phyloP scores from a whole-genome alignment of 148 eudicot species.

The Vaccinium macrocarpon region DNA sequence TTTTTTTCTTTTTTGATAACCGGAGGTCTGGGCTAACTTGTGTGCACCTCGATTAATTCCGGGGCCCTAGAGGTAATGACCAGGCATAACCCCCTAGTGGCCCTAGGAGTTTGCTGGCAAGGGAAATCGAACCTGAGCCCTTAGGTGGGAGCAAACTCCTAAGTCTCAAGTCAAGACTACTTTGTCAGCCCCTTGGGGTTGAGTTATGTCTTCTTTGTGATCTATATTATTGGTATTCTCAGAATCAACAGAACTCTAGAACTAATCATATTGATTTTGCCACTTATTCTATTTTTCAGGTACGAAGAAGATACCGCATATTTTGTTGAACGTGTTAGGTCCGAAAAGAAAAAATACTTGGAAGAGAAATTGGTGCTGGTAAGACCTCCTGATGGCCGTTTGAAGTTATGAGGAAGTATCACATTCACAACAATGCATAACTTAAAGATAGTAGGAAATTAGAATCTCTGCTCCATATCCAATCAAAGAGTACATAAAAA shows the following conservation, averaged over 20 bases:
- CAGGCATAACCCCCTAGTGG: too few species aligned
- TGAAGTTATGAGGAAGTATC: background rate
- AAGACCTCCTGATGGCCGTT: constrained; percentile 13
- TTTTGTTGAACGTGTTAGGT: constrained; percentile 83
- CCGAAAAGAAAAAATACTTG: constrained; percentile 70
- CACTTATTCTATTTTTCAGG: constrained; percentile 32
- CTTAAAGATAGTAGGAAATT: background rate
- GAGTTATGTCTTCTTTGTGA: background rate
- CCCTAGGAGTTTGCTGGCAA: too few species aligned
- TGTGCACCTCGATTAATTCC: too few species aligned
- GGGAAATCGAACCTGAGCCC: too few species aligned
- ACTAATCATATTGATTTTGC: background rate
- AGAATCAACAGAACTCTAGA: background rate
- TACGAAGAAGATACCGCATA: constrained; percentile 76
- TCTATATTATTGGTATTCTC: background rate
- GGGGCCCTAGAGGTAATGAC: too few species aligned
- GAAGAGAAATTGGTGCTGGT: constrained; percentile 87
- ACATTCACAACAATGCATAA: background rate
- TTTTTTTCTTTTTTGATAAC: too few species aligned
- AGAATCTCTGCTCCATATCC: background rate
- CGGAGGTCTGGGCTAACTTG: too few species aligned
- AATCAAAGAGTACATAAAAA: background rate
- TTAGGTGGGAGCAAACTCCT: too few species aligned
- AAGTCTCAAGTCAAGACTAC: too few species aligned
- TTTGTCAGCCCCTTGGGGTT: too few species aligned